These are phyloP conservation scores for Phaeophleospora eucalypticola DNA, from an alignment of 2,329 filamentous ascomycete species.

Conservation along the genomic window DNA sequence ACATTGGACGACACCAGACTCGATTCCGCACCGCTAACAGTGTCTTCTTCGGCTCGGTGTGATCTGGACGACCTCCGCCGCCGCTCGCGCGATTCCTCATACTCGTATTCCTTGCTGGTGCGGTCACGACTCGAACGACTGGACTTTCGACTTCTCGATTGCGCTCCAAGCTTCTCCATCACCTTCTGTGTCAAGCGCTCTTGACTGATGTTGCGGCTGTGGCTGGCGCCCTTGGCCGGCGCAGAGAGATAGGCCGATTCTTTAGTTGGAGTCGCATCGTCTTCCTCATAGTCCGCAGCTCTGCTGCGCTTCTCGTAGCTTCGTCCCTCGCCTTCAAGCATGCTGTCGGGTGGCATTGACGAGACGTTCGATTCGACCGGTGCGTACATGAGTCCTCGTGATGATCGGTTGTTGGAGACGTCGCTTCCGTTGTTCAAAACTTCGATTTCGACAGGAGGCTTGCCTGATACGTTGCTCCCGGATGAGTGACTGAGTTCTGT, in stretches of 20 bases:
- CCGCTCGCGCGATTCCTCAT: conserved; percentile 31
- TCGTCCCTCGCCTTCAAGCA: conserved; percentile 54
- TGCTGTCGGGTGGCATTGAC: conserved; percentile 68
- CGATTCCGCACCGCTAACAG: conserved; percentile 54
- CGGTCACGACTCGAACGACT: conserved; percentile 25
- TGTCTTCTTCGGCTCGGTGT: conserved; percentile 50
- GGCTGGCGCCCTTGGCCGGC: conserved; percentile 46
- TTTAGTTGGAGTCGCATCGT: conserved; percentile 34
- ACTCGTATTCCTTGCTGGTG: conserved; percentile 33
- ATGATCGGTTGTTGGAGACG: conserved; percentile 50
- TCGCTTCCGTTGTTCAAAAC: conserved; percentile 68
- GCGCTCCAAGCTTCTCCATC: conserved; percentile 60
- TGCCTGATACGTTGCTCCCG: conserved; percentile 67
- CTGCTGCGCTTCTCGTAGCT: conserved; percentile 49
- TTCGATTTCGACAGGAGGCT: conserved; percentile 80
- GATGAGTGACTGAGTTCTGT: conserved; percentile 67
- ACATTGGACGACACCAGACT: conserved; percentile 59
- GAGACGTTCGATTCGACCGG: conserved; percentile 80
- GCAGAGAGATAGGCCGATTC: conserved; percentile 47
- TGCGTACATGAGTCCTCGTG: conserved; percentile 61
- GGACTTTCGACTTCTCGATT: conserved; percentile 39
- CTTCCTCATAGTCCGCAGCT: conserved; percentile 17
- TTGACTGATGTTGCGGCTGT: conserved; percentile 61
- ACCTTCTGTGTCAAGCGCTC: conserved; percentile 66
- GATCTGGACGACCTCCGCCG: conserved; percentile 42